Evolutionary conservation across 2,329 filamentous ascomycete genomes (phyloP), one percentile per base, ranked within the genome.

Genomic region (Penicillium verrucosum): DNA sequence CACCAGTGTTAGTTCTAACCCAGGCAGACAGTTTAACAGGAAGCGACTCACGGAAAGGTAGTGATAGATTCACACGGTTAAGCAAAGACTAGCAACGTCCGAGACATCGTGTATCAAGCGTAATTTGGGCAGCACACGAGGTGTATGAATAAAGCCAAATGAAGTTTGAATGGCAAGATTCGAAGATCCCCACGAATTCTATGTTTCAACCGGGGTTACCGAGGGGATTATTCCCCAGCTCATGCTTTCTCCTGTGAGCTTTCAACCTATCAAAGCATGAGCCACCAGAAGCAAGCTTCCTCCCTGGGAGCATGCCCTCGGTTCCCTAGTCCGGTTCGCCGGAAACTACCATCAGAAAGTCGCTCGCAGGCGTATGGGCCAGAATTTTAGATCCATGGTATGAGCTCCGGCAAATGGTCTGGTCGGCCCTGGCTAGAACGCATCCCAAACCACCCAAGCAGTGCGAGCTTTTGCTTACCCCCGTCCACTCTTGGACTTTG

Each of bases 321-420:
- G 66, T 61, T 60, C 48, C 45, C 38, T 59, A 46, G 52, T 66
- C 63, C 60, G 62, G 62, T 68, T 67, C 57, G 65, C 54, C 52
- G 63, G 61, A 61, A 49, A 60, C 55, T 57, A 45, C 52, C 59
- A 58, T 54, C 52, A 53, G 54, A 34, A 55, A 51, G 51, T 41
- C 21, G n/a, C 50, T 54, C 37, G 37, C 34, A 52, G 51, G 50
- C 43, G 50, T 37, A 25, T 49, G 51, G 51, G 52, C 53, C 54
- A 52, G 51, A 30, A 4, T 6, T 3, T 27, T 10, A 12, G 29
- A 57, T 23, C 60, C 62, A 48, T 58, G 62, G 60, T 41, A 36
- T n/a, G 14, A 30, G 18, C 9, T 30, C 34, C 36, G 37, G 37
- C 14, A 34, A 45, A 25, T 48, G 14, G 36, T 14, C 23, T 40